Percentiles rank a stretch among this genome's conserved stretches.
These are phyloP conservation scores for Micractinium sp. DNA, from an alignment of 139 green algal species.

Conservation along the genomic window DNA sequence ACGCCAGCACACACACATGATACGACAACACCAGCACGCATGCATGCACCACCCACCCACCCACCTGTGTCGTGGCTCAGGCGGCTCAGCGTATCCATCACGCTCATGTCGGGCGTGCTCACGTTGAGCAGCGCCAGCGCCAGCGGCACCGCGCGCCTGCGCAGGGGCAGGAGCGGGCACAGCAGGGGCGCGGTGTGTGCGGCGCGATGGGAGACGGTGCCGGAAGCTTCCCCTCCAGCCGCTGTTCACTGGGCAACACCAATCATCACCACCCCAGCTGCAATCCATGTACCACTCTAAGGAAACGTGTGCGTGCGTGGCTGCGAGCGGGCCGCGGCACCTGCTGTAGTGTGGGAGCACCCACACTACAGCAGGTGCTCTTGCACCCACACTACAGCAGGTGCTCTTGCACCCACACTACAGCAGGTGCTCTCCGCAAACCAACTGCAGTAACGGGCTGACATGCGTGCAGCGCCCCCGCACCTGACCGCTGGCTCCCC, in stretches of 20 bases:
- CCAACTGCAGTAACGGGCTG: background rate
- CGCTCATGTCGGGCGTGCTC: slow-evolving; percentile 80
- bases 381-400: no score
- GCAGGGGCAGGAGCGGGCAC: background rate
- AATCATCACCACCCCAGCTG: no score
- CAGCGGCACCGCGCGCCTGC: slow-evolving; percentile 86
- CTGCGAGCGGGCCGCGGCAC: no score
- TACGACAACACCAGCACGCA: background rate
- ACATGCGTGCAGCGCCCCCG: background rate
- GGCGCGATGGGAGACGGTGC: no score
- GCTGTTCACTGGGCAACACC: no score
- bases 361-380: no score
- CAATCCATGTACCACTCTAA: no score
- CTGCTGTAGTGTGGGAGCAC: no score
- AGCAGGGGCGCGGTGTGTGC: background rate
- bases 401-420: background rate
- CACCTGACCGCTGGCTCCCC: slow-evolving; percentile 63
- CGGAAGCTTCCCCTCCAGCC: no score
- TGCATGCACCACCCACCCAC: background rate
- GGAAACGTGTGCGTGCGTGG: no score
- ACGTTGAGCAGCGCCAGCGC: slow-evolving; percentile 91
- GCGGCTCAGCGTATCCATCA: slow-evolving; percentile 92
- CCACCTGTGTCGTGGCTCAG: slow-evolving; percentile 88
- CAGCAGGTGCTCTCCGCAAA: background rate
- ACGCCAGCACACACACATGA: background rate